phyloP scores from a whole-genome alignment of 2,329 filamentous ascomycete genomes.

The Cercospora beticola region DNA sequence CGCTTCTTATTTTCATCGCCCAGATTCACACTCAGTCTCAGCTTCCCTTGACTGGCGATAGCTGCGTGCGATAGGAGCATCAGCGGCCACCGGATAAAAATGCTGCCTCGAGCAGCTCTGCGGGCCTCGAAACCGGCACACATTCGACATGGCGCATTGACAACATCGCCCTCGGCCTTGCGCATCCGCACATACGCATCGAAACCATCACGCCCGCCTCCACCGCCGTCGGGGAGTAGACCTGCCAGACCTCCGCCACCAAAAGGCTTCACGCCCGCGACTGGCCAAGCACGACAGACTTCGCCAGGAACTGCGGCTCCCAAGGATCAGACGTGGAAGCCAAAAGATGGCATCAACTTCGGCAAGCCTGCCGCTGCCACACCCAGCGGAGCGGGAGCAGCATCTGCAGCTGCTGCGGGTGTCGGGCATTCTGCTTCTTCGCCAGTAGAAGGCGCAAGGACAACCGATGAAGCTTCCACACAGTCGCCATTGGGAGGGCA shows the following conservation, averaged over 20 bases:
- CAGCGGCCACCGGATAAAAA: conserved; percentile 13
- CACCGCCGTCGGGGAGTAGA: conserved; percentile 21
- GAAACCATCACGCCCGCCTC: conserved; percentile 22
- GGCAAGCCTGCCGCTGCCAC: conserved; percentile 30
- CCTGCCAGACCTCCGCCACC: conserved; percentile 22
- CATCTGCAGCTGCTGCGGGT: conserved; percentile 16
- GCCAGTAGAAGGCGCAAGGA: conserved; percentile 37
- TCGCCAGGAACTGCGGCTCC: conserved; percentile 36
- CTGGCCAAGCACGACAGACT: conserved; percentile 33
- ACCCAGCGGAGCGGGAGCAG: conserved; percentile 19
- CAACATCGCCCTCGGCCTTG: conserved; percentile 21
- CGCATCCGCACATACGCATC: conserved; percentile 28
- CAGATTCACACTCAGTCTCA: not conserved
- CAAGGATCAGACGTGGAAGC: conserved; percentile 45
- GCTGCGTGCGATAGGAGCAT: not conserved
- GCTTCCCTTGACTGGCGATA: conserved; percentile 1
- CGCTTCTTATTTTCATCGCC: not conserved
- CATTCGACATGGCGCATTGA: conserved; percentile 23
- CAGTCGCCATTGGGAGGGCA: conserved; percentile 24
- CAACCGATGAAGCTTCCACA: conserved; percentile 37
- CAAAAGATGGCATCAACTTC: conserved; percentile 43
- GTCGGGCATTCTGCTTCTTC: conserved; percentile 20
- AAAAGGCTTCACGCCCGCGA: conserved; percentile 23
- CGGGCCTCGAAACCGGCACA: conserved; percentile 27
- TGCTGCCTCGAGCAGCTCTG: conserved; percentile 37